Conservation (phyloP, 2,329 filamentous ascomycete genomes). For the Fusarium graminum region DNA sequence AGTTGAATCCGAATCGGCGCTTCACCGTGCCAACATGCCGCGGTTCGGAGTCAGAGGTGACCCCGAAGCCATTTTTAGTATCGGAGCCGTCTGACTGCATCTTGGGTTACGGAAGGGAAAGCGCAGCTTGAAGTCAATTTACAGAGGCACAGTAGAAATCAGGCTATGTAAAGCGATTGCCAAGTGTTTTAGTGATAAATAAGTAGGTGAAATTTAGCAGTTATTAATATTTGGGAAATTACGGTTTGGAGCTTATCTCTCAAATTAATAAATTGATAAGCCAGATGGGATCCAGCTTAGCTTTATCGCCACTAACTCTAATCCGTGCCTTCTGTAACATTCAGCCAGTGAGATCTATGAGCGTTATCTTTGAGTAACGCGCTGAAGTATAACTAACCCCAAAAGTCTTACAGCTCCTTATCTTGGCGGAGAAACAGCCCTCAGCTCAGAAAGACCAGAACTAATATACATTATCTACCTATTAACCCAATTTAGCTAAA, state of each 20-base stretch:
- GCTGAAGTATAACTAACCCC: too few species aligned
- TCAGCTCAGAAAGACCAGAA: not conserved
- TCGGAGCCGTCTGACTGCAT: constrained; percentile 19
- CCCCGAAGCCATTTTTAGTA: constrained; percentile 5
- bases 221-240: not conserved
- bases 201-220: not conserved
- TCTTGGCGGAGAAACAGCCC: not conserved
- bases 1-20: constrained; percentile 14
- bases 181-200: not conserved
- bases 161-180: not conserved
- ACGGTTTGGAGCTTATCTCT: constrained; percentile 2
- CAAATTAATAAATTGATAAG: not conserved
- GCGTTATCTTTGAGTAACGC: constrained; percentile 1
- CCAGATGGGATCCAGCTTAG: not conserved
- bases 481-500: not conserved
- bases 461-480: not conserved
- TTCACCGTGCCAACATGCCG: constrained; percentile 8
- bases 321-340: not conserved
- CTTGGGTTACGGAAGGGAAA: not conserved
- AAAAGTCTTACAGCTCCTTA: not conserved
- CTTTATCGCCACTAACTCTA: constrained; percentile 2
- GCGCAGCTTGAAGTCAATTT: not conserved
- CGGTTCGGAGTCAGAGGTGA: constrained; percentile 8
- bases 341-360: constrained; percentile 5
- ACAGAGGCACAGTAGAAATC: not conserved